Conservation (phyloP, 1,284 basidiomycete species). For the Melampsora abietis-canadensis region DNA sequence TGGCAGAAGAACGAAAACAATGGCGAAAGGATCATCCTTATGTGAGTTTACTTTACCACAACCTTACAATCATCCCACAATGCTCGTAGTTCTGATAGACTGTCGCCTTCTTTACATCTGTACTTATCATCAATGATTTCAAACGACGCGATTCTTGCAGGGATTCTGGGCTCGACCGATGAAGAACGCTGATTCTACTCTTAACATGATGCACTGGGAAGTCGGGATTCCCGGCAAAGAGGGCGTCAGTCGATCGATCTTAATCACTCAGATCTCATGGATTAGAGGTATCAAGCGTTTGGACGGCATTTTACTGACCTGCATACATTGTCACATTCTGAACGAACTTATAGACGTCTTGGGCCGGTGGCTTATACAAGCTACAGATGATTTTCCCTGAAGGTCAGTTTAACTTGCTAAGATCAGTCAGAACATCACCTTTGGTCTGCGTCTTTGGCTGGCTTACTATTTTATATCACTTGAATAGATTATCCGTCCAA, state of each 20-base stretch:
- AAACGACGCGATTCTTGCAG: constrained; percentile 57
- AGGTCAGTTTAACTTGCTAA: constrained; percentile 45
- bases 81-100: neutral
- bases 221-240: constrained; percentile 63
- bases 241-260: constrained; percentile 47
- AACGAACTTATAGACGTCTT: constrained; percentile 70
- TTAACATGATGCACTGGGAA: constrained; percentile 98
- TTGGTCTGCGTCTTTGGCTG: neutral
- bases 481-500: constrained; percentile 79
- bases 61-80: neutral
- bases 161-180: constrained; percentile 92
- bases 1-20: constrained; percentile 95
- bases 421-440: neutral
- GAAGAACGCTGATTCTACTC: constrained; percentile 83
- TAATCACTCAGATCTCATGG: neutral
- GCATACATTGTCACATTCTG: neutral
- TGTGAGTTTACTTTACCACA: constrained; percentile 62
- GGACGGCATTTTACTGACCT: neutral
- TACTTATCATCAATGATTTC: neutral
- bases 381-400: constrained; percentile 91
- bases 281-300: neutral
- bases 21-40: constrained; percentile 99
- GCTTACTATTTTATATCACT: neutral
- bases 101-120: constrained; percentile 11
- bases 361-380: constrained; percentile 94